Percentiles rank a stretch among this genome's conserved stretches.
phyloP scores from a whole-genome alignment of 495 filamentous ascomycete species.

The Xylaria nigripes region DNA sequence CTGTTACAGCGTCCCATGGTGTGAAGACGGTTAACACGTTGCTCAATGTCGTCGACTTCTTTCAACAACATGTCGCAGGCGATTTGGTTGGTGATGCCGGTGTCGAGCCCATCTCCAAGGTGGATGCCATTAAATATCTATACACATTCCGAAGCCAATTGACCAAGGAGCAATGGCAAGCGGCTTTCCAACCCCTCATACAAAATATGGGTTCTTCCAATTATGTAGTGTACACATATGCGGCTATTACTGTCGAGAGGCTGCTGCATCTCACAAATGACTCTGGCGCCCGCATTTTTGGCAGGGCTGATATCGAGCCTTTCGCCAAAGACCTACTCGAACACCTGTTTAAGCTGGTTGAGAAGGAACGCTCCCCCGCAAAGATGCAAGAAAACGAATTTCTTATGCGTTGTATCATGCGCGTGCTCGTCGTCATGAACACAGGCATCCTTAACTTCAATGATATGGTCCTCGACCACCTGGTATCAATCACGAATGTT shows the following conservation, averaged over 20 bases:
- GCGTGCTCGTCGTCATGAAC: constrained; percentile 84
- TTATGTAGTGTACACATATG: constrained; percentile 95
- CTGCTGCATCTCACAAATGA: constrained; percentile 72
- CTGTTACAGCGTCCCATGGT: constrained; percentile 73
- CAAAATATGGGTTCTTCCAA: constrained; percentile 78
- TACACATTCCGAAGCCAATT: constrained; percentile 89
- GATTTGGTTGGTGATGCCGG: constrained; percentile 62
- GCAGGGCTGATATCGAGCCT: constrained; percentile 59
- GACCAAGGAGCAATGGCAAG: constrained; percentile 77
- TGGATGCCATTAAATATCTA: constrained; percentile 95
- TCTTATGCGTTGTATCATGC: constrained; percentile 96
- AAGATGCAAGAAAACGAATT: constrained; percentile 99
- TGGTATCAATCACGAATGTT: constrained; percentile 78
- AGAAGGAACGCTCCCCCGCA: constrained; percentile 67
- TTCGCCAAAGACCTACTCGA: constrained; percentile 78
- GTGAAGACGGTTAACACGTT: constrained; percentile 79
- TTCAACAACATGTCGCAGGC: constrained; percentile 76
- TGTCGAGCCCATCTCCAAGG: constrained; percentile 79
- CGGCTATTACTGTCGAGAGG: constrained; percentile 87
- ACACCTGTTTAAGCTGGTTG: constrained; percentile 87
- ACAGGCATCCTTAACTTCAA: constrained; percentile 63
- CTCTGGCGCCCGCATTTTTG: constrained; percentile 64
- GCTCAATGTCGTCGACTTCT: constrained; percentile 85
- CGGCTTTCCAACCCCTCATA: constrained; percentile 80
- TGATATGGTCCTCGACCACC: constrained; percentile 64